Percentiles rank a stretch among this genome's conserved stretches.
Evolutionary conservation across 371 early-diverging fungal species (phyloP).

Genomic region (Funneliformis caledonium): DNA sequence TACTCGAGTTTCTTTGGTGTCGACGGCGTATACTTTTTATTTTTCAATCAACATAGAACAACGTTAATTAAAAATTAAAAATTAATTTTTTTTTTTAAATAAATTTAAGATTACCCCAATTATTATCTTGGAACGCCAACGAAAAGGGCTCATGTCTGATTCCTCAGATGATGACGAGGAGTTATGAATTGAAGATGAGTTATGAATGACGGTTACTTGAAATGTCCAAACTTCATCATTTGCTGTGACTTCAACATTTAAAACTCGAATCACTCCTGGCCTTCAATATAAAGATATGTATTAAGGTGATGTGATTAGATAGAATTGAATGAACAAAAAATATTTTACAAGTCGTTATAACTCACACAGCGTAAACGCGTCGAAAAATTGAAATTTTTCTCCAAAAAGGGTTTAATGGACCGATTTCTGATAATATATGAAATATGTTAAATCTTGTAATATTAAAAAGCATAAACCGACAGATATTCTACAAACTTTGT

Average conservation of each 20-base stretch:
- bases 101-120: slow-evolving; percentile 9
- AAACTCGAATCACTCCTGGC: slow-evolving; percentile 25
- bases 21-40: neutral
- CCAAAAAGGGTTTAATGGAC: neutral
- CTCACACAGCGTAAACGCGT: slow-evolving; percentile 5
- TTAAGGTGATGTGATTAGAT: neutral
- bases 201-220: slow-evolving; percentile 12
- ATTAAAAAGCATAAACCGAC: neutral
- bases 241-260: slow-evolving; percentile 16
- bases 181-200: neutral
- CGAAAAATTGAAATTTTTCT: neutral
- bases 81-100: neutral
- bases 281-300: neutral
- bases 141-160: neutral
- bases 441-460: too few relatives aligned
- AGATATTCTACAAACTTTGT: slow-evolving; percentile 25
- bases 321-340: neutral
- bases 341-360: neutral
- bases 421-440: neutral
- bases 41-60: neutral
- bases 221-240: slow-evolving; percentile 19
- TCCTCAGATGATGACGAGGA: neutral
- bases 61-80: neutral
- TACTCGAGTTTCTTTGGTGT: slow-evolving; percentile 5
- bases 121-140: slow-evolving; percentile 17